Base-by-base conservation (phyloP, 2,329 filamentous ascomycete genomes). In the Zelopaecilomyces penicillatus region DNA sequence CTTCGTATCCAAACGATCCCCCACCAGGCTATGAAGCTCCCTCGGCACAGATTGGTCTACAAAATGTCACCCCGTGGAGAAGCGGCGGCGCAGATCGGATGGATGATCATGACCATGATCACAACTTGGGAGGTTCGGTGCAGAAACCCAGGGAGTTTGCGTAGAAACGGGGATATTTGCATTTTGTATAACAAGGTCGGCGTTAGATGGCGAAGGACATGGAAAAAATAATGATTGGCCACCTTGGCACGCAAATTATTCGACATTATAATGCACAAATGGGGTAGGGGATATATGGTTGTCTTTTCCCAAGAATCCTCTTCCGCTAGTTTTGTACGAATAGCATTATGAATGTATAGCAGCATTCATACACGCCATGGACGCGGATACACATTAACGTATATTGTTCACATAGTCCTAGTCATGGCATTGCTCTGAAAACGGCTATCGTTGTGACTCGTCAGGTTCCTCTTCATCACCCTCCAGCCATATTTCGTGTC, bases 401-500 rank as follows among this genome's bases (percentile, higher is more conserved):
- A 19, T 19, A 19, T 19, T 19, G 19, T 19, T 19, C 19, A 19
- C 19, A 19, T 19, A 19, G 19, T 19, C 19, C 19, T 19, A 19
- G 19, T 19, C 19, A 19, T 19, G 19, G 19, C 19, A 19, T 3
- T 19, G 19, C 3, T 3, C 19, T 19, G 19, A n/a, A 41, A 7
- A 19, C 9, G 28, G 26, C 43, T 36, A 41, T 30, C 36, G 10
- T 37, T 5, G 26, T 10, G 28, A 33, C 30, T 51, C 45, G 5
- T 46, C 3, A 19, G 19, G 19, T 19, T 19, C 46, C 56, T 57
- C 50, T 29, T 76, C 71, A 50, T 83, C 80, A 0, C 79, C 80
- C 29, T 81, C 76, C 2, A 84, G 57, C 68, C 78, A 70, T 38
- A 84, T 76, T 58, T 83, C 80, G 57, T 83, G 79, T 0, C 81